These are phyloP conservation scores for Emergomyces pasteurianus DNA, from an alignment of 2,329 filamentous ascomycete species.

Conservation along the genomic window DNA sequence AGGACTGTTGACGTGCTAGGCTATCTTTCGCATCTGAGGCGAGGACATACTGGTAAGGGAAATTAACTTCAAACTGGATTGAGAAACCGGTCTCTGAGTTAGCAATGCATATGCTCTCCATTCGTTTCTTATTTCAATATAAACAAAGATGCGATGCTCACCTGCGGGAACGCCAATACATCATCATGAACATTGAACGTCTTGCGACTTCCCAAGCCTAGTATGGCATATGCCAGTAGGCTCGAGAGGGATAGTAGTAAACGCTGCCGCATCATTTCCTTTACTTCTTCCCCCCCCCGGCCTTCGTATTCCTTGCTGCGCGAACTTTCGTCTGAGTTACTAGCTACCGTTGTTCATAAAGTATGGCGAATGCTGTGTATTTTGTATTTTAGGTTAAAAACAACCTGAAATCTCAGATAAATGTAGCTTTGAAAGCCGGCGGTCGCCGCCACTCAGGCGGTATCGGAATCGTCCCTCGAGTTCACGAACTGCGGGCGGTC, in stretches of 20 bases:
- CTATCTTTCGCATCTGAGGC: slow-evolving; percentile 58
- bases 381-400: no score
- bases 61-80: slow-evolving; percentile 63
- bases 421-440: background rate
- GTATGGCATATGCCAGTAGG: slow-evolving; percentile 21
- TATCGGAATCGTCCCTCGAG: background rate
- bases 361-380: background rate
- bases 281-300: background rate
- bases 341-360: background rate
- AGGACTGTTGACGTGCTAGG: slow-evolving; percentile 22
- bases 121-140: background rate
- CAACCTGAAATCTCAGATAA: background rate
- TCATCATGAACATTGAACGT: slow-evolving; percentile 82
- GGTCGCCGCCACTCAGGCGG: background rate
- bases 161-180: slow-evolving; percentile 74
- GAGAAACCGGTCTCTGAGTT: background rate
- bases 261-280: background rate
- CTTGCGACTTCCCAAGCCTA: slow-evolving; percentile 40
- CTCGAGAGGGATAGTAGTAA: slow-evolving; percentile 11
- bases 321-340: background rate
- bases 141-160: slow-evolving; percentile 30
- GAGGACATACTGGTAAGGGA: slow-evolving; percentile 59
- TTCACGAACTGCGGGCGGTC: background rate
- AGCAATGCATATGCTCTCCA: background rate
- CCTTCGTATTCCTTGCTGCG: background rate